Evolutionary conservation across 305 asterid genomes (phyloP).

Genomic region (Solanum hybrid): DNA sequence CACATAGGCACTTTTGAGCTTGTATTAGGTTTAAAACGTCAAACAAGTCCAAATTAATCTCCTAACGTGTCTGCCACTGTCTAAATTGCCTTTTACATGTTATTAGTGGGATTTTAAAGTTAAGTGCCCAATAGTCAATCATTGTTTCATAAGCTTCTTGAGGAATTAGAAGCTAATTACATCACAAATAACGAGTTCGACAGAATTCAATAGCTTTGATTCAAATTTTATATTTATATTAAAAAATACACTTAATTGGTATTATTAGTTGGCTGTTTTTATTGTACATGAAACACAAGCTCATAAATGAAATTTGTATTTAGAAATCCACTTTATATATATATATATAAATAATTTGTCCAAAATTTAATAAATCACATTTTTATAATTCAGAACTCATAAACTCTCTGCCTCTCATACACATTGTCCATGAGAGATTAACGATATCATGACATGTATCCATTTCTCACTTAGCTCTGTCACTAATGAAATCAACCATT

Average conservation of each 20-base stretch:
- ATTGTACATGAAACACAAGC: neutral
- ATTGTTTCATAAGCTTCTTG: too few species aligned
- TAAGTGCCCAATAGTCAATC: neutral
- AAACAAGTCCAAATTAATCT: neutral
- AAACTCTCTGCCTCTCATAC: neutral
- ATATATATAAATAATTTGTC: neutral
- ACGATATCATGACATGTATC: neutral
- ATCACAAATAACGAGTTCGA: neutral
- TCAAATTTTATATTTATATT: neutral
- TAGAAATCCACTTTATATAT: neutral
- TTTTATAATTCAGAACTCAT: neutral
- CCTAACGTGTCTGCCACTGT: conserved; percentile 5
- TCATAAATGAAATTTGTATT: neutral
- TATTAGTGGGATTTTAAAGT: neutral
- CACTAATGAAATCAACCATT: neutral
- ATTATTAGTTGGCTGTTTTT: neutral
- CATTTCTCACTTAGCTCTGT: neutral
- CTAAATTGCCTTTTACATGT: neutral
- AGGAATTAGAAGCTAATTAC: neutral
- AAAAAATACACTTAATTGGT: neutral
- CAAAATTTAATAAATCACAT: neutral
- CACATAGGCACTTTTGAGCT: neutral
- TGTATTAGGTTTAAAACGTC: neutral
- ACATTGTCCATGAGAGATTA: neutral
- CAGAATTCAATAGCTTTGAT: accelerated